A percentile compares a stretch with the other conserved stretches of the same genome.
These are phyloP conservation scores for Aspergillus neotritici DNA, from an alignment of 2,329 filamentous ascomycete genomes.

Conservation along the genomic window DNA sequence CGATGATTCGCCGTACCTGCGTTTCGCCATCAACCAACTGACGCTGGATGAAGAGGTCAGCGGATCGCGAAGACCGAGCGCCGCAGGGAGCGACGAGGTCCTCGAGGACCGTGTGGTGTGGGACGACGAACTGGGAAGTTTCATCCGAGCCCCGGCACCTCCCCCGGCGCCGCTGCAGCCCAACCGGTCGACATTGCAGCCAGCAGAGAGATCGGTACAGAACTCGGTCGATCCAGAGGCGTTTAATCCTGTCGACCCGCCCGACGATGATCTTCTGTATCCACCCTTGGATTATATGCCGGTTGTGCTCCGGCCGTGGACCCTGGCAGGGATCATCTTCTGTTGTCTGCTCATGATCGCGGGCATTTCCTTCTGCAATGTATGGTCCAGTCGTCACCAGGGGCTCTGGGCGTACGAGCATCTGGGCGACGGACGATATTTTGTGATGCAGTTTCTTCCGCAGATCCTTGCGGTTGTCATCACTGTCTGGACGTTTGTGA, in stretches of 20 bases:
- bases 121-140: conserved; percentile 43
- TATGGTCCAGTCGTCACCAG: conserved; percentile 57
- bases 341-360: conserved; percentile 65
- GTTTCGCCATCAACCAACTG: conserved; percentile 82
- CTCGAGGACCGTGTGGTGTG: conserved; percentile 48
- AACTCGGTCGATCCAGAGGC: conserved; percentile 34
- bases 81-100: conserved; percentile 41
- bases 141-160: conserved; percentile 29
- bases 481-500: conserved; percentile 69
- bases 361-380: conserved; percentile 65
- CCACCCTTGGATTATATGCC: conserved; percentile 65
- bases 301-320: conserved; percentile 60
- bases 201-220: conserved; percentile 10
- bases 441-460: conserved; percentile 79
- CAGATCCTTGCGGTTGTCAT: conserved; percentile 67
- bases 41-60: conserved; percentile 65
- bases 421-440: conserved; percentile 70
- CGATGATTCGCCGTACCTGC: conserved; percentile 82
- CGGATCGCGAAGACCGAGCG: conserved; percentile 49
- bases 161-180: conserved; percentile 30
- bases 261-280: conserved; percentile 40
- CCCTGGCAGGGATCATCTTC: conserved; percentile 56
- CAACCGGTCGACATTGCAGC: conserved; percentile 27
- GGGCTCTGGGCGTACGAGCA: conserved; percentile 64
- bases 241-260: conserved; percentile 45